These are phyloP conservation scores for Neurospora sp. DNA, from an alignment of 2,329 filamentous ascomycete genomes.

Conservation along the genomic window DNA sequence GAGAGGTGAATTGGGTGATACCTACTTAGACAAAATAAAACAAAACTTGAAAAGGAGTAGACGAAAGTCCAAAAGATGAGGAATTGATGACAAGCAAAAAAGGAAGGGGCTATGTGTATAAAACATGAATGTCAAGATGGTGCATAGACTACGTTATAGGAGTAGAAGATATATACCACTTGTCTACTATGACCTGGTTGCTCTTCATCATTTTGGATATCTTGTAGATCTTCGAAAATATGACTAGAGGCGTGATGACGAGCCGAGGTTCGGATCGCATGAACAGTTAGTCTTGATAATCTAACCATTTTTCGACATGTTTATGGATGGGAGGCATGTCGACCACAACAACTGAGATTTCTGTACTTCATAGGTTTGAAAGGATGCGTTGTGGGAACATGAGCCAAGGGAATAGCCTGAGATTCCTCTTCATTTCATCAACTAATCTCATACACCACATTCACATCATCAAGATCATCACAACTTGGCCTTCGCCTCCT, in stretches of 20 bases:
- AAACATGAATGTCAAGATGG: background rate
- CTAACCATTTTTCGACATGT: background rate
- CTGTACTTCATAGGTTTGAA: background rate
- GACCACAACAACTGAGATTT: background rate
- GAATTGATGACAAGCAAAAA: background rate
- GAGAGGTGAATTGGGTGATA: background rate
- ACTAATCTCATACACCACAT: background rate
- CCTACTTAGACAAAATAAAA: background rate
- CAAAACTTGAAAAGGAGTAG: background rate
- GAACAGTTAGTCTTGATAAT: background rate
- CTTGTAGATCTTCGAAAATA: background rate
- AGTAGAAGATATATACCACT: background rate
- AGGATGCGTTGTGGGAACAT: background rate
- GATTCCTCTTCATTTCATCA: background rate
- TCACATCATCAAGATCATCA: constrained; percentile 15
- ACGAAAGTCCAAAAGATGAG: background rate
- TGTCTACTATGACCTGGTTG: background rate
- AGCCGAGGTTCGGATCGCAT: no score
- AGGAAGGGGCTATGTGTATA: background rate
- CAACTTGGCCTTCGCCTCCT: constrained; percentile 32
- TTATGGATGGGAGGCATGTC: background rate
- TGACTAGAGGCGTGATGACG: no score
- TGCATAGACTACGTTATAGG: background rate
- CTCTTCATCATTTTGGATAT: background rate
- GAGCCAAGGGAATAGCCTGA: background rate